Evolutionary conservation across 2,329 filamentous ascomycete genomes (phyloP).

Genomic region (Microsporum audouinii): DNA sequence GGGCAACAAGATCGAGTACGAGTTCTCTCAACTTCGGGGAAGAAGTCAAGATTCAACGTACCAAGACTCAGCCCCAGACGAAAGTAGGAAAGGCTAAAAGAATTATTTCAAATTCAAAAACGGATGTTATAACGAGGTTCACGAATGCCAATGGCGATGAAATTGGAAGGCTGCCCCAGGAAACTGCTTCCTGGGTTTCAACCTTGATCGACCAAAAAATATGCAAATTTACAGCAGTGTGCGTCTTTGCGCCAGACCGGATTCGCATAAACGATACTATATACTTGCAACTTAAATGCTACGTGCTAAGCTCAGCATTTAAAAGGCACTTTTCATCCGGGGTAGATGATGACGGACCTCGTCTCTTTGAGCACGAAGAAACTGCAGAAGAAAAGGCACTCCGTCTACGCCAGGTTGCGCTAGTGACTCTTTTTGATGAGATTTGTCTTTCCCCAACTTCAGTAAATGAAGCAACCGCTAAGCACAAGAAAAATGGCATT

Average conservation of each 20-base stretch:
- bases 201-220: conserved; percentile 81
- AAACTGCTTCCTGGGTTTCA: conserved; percentile 83
- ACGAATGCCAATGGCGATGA: conserved; percentile 69
- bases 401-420: conserved; percentile 69
- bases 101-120: conserved; percentile 49
- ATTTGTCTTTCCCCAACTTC: conserved; percentile 69
- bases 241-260: conserved; percentile 77
- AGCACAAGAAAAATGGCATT: conserved; percentile 70
- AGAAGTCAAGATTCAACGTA: conserved; percentile 71
- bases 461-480: conserved; percentile 61
- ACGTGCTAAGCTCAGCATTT: conserved; percentile 63
- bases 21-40: conserved; percentile 71
- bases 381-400: conserved; percentile 73
- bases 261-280: conserved; percentile 85
- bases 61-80: conserved; percentile 55
- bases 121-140: conserved; percentile 85
- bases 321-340: conserved; percentile 51
- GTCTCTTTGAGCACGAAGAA: conserved; percentile 74
- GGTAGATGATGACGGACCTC: conserved; percentile 54
- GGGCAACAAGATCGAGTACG: conserved; percentile 75
- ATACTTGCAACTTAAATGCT: conserved; percentile 78
- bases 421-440: conserved; percentile 82
- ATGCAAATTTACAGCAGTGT: conserved; percentile 74
- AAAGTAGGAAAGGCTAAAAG: conserved; percentile 38
- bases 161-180: conserved; percentile 74